These are phyloP conservation scores for Cylindrotheca fusiformis DNA, from an alignment of 108 stramenopile species.

Conservation along the genomic window DNA sequence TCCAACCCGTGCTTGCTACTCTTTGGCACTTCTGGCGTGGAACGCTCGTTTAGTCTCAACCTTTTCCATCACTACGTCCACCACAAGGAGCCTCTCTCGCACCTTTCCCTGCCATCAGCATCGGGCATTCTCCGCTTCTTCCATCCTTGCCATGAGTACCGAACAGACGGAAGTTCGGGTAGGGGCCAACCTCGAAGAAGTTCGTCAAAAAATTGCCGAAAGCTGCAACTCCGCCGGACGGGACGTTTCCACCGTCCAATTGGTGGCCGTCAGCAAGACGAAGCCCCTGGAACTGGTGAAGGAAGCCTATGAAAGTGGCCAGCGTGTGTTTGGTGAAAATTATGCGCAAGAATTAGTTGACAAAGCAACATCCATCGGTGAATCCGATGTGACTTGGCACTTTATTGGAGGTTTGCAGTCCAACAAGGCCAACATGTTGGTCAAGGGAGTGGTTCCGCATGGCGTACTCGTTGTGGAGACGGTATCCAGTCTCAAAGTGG, in stretches of 20 bases:
- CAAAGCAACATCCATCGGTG: constrained; percentile 75
- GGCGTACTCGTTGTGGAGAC: constrained; percentile 79
- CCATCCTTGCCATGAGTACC: neutral
- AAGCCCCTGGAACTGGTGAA: constrained; percentile 84
- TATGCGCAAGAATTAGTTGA: constrained; percentile 98
- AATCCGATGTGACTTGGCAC: constrained; percentile 83
- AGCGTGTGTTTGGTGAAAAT: constrained; percentile 97
- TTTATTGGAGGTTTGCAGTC: constrained; percentile 97
- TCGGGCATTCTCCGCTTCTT: neutral
- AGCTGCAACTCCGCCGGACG: constrained; percentile 23
- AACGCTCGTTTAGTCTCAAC: neutral
- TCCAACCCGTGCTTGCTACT: constrained; percentile 6
- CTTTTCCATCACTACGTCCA: neutral
- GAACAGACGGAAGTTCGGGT: constrained; percentile 7
- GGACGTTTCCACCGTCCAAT: constrained; percentile 37
- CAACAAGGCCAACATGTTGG: constrained; percentile 90
- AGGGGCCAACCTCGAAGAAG: constrained; percentile 25
- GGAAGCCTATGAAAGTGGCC: constrained; percentile 89
- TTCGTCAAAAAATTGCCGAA: constrained; percentile 20
- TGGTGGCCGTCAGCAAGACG: constrained; percentile 94
- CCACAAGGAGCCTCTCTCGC: neutral
- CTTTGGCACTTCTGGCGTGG: constrained; percentile 7
- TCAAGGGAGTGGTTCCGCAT: constrained; percentile 59
- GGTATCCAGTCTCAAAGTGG: constrained; percentile 87
- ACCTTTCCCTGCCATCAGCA: neutral